Conservation (phyloP, 352 stramenopile genomes). For the Pelagophyceae sp. region DNA sequence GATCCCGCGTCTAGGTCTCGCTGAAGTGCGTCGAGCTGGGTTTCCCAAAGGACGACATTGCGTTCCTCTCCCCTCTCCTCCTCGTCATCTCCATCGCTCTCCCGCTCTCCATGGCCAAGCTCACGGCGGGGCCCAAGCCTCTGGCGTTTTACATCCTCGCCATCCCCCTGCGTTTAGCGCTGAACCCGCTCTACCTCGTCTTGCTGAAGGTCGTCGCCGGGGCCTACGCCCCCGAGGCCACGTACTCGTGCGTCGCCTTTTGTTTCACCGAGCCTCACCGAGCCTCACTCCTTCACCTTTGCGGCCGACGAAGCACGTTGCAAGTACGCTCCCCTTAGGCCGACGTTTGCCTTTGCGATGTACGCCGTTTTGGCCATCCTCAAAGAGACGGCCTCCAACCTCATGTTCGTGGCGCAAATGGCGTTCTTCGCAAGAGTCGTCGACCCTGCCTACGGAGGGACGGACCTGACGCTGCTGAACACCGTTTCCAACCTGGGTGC, state of each 20-base stretch:
- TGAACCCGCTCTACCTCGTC: constrained; percentile 12
- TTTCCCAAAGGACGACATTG: constrained; percentile 76
- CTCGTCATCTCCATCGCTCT: constrained; percentile 37
- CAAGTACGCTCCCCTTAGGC: constrained; percentile 27
- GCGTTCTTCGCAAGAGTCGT: constrained; percentile 94
- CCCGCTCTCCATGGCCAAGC: constrained; percentile 46
- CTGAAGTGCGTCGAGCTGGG: constrained; percentile 66
- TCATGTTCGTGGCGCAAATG: constrained; percentile 91
- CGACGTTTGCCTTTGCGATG: no score
- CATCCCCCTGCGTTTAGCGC: constrained; percentile 66
- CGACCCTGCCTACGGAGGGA: constrained; percentile 92
- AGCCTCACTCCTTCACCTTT: no score
- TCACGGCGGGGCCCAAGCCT: constrained; percentile 33
- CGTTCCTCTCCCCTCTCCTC: constrained; percentile 67
- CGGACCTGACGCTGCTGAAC: constrained; percentile 99
- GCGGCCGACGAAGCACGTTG: neutral
- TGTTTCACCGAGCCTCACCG: no score
- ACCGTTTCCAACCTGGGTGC: constrained; percentile 93
- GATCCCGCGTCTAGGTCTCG: no score
- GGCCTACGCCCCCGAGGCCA: neutral
- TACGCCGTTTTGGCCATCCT: constrained; percentile 35
- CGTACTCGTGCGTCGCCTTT: neutral
- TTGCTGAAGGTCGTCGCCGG: constrained; percentile 16
- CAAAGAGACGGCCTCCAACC: constrained; percentile 70
- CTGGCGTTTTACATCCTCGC: constrained; percentile 43